These are phyloP conservation scores for Microbotryomycetes sp. DNA, from an alignment of 1,284 basidiomycete genomes.

Conservation along the genomic window DNA sequence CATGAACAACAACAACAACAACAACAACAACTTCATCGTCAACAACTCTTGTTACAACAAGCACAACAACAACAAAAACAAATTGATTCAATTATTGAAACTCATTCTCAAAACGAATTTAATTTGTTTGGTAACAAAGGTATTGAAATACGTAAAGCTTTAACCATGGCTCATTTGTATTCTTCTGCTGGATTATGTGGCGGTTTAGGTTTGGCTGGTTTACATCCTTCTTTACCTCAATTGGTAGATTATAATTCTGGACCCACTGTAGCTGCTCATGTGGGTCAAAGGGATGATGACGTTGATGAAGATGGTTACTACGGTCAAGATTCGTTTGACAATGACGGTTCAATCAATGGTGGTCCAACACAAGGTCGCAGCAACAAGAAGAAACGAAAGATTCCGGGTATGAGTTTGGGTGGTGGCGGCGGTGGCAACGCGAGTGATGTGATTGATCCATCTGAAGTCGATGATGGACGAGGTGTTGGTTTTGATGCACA, in stretches of 20 bases:
- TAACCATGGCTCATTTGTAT: constrained; percentile 22
- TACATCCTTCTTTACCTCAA: constrained; percentile 11
- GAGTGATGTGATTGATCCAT: background rate
- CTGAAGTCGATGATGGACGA: background rate
- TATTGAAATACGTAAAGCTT: constrained; percentile 15
- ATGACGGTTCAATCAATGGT: too few relatives aligned
- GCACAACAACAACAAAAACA: too few relatives aligned
- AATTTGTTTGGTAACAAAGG: constrained; percentile 25
- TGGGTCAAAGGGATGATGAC: constrained; percentile 18
- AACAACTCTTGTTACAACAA: too few relatives aligned
- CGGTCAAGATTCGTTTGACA: background rate
- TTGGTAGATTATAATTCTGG: background rate
- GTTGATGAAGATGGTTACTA: constrained; percentile 26
- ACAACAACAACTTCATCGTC: too few relatives aligned
- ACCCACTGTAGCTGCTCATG: background rate
- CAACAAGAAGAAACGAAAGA: constrained; percentile 35
- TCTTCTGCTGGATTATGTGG: constrained; percentile 25
- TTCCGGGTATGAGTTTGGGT: constrained; percentile 14
- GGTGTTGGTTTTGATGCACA: constrained; percentile 2
- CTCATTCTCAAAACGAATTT: constrained; percentile 1
- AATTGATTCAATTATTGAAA: too few relatives aligned
- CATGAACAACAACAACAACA: too few relatives aligned
- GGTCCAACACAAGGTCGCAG: constrained; percentile 14
- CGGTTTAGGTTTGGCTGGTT: constrained; percentile 19
- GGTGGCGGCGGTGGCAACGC: background rate